phyloP scores from a whole-genome alignment of 2,329 filamentous ascomycete genomes.

The Penicillium occitanis region DNA sequence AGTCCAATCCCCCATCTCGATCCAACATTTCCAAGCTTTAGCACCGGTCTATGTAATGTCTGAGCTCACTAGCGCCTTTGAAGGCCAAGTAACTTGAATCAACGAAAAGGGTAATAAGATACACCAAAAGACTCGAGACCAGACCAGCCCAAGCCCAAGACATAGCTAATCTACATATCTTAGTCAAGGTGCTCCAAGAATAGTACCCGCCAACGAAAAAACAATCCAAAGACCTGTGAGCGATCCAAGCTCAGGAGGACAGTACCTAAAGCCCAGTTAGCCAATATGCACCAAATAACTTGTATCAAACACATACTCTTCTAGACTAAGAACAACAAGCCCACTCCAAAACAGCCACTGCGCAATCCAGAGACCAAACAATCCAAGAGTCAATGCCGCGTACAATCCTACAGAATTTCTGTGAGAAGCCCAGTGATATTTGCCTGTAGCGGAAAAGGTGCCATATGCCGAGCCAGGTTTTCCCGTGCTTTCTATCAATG shows the following conservation, averaged over 20 bases:
- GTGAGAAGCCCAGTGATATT: neutral
- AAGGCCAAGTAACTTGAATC: neutral
- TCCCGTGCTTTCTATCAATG: neutral
- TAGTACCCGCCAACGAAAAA: neutral
- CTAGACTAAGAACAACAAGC: neutral
- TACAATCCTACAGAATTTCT: neutral
- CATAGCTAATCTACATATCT: neutral
- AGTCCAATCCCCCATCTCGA: too few species aligned
- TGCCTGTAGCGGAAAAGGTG: neutral
- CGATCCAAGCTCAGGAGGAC: neutral
- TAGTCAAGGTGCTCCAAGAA: neutral
- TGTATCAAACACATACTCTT: neutral
- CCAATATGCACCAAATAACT: neutral
- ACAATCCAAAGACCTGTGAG: neutral
- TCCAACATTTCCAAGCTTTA: too few species aligned
- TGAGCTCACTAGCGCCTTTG: too few species aligned
- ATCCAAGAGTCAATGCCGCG: neutral
- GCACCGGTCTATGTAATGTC: too few species aligned
- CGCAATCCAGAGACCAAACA: neutral
- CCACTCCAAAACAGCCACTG: constrained; percentile 11
- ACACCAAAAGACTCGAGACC: neutral
- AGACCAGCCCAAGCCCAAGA: neutral
- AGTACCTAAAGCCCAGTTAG: constrained; percentile 1
- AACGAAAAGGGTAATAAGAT: neutral
- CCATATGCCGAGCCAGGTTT: neutral